Percentiles rank a stretch among this genome's conserved stretches.
phyloP scores from a whole-genome alignment of 1,284 basidiomycete species.

The Ceratobasidium sp. region DNA sequence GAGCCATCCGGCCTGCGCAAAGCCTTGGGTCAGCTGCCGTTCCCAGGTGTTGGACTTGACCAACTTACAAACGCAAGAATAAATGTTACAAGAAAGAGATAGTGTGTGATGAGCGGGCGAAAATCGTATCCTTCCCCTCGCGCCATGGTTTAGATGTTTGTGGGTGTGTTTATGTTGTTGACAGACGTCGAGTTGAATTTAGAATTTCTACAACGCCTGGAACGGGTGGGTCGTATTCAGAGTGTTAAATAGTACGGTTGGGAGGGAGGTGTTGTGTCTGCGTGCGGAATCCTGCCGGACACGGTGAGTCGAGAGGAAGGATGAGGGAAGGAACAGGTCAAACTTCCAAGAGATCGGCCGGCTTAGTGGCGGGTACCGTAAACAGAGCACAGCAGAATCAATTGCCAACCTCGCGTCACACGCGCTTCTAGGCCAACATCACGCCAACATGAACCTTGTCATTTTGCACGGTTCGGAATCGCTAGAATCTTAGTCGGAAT shows the following conservation, averaged over 20 bases:
- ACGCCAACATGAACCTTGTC: not conserved
- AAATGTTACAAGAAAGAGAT: constrained; percentile 70
- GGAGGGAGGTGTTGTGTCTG: not conserved
- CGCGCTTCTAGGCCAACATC: no score
- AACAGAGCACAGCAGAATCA: not conserved
- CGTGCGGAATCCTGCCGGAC: constrained; percentile 24
- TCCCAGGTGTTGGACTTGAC: not conserved
- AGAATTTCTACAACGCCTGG: constrained; percentile 18
- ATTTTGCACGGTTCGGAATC: not conserved
- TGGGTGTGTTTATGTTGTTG: constrained; percentile 5
- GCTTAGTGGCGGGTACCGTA: not conserved
- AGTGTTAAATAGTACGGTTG: not conserved
- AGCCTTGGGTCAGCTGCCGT: constrained; percentile 33
- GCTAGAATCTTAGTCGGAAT: no score
- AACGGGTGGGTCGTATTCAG: not conserved
- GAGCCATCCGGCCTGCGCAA: constrained; percentile 81
- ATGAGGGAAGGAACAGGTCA: constrained; percentile 9
- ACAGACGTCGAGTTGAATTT: not conserved
- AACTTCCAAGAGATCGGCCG: constrained; percentile 22
- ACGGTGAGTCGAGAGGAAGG: not conserved
- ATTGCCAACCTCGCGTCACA: constrained; percentile 14
- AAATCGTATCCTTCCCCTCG: constrained; percentile 45
- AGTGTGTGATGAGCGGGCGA: constrained; percentile 53
- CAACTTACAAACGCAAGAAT: constrained; percentile 75
- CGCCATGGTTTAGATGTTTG: constrained; percentile 24